A percentile compares a stretch with the other conserved stretches of the same genome.
Evolutionary conservation across 345 rosid species (phyloP).

Genomic region (Eucalyptus tenuipes): DNA sequence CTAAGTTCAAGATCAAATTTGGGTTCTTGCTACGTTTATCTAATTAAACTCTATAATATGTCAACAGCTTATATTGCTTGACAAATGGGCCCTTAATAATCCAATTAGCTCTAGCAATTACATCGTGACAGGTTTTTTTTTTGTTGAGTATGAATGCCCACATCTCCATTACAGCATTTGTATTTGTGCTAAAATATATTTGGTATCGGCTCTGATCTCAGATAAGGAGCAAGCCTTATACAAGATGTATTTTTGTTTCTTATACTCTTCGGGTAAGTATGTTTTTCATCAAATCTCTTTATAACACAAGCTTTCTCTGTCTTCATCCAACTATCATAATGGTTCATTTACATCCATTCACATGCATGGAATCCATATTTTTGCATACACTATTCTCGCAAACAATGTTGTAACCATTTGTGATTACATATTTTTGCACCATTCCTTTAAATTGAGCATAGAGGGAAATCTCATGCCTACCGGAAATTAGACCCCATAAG

Average conservation of each 20-base stretch:
- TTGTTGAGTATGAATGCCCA: neutral
- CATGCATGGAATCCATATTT: neutral
- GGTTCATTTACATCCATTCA: neutral
- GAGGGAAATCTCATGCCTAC: neutral
- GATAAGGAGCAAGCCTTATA: neutral
- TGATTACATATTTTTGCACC: neutral
- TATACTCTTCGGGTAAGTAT: neutral
- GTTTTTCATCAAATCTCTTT: neutral
- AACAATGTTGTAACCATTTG: neutral
- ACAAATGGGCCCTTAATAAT: neutral
- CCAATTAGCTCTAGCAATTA: neutral
- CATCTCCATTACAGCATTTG: neutral
- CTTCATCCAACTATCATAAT: neutral
- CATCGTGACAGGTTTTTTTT: fast-evolving
- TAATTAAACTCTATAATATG: too few relatives aligned
- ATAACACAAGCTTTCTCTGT: neutral
- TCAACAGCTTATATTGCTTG: neutral
- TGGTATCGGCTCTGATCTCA: neutral
- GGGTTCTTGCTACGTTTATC: neutral
- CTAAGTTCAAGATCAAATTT: neutral
- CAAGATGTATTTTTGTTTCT: neutral
- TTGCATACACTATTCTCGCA: neutral
- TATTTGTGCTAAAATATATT: neutral
- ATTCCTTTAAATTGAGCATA: neutral
- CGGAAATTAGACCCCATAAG: neutral